Evolutionary conservation across 164 flowering plant genomes (phyloP).

Genomic region (Tetrastigma voinierianum): DNA sequence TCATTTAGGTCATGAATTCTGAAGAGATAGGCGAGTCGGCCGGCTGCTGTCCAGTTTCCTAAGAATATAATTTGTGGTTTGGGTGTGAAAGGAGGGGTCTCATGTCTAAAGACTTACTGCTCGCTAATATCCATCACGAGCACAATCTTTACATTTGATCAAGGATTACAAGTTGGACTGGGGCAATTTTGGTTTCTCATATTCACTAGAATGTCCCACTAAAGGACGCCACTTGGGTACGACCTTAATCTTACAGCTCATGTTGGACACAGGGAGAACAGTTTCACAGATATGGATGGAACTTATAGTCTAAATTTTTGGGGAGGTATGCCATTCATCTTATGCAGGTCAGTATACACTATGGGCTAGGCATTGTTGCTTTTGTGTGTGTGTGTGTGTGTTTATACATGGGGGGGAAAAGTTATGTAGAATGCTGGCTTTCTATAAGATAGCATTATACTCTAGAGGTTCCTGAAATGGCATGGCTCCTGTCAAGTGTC

Average conservation of each 20-base stretch:
- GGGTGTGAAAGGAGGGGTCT: conserved; percentile 38
- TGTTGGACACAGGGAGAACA: conserved; percentile 42
- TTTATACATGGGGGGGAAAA: background rate
- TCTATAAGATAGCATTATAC: conserved; percentile 9
- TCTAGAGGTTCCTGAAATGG: conserved; percentile 18
- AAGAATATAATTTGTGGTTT: conserved; percentile 58
- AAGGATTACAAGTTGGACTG: conserved; percentile 16
- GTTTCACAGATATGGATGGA: conserved; percentile 14
- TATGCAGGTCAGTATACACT: background rate
- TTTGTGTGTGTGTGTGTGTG: background rate
- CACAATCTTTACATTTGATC: conserved; percentile 9
- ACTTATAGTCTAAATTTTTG: conserved; percentile 2
- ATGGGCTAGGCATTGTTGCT: background rate
- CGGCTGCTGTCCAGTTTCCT: conserved; percentile 91
- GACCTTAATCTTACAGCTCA: conserved; percentile 24
- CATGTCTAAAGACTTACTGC: conserved; percentile 5
- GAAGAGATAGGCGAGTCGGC: conserved; percentile 59
- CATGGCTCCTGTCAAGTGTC: conserved; percentile 43
- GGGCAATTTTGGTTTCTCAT: conserved; percentile 18
- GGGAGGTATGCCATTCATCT: conserved; percentile 1
- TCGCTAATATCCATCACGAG: conserved; percentile 13
- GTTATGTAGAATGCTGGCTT: conserved; percentile 3
- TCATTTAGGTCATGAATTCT: conserved; percentile 32
- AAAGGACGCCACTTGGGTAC: conserved; percentile 14
- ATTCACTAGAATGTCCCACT: conserved; percentile 7